phyloP scores from a whole-genome alignment of 2,329 filamentous ascomycete species.

The Stachybotrys echinatus region DNA sequence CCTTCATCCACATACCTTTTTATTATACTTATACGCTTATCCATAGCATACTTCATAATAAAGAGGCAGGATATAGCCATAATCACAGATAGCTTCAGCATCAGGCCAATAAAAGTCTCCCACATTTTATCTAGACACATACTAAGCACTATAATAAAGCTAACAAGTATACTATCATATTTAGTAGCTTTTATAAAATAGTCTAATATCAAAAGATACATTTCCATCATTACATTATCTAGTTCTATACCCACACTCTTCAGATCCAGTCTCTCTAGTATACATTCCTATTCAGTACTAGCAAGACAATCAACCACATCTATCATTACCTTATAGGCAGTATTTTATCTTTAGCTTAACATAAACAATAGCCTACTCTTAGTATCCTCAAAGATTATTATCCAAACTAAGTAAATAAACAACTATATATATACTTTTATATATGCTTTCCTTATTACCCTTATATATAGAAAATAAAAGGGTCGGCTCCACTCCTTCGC shows the following conservation, averaged over 20 bases:
- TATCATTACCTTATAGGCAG: slow-evolving; percentile 2
- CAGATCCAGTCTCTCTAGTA: neutral
- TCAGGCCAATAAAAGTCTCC: slow-evolving; percentile 1
- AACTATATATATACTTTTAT: slow-evolving; percentile 4
- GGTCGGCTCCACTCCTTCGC: neutral
- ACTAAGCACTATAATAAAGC: slow-evolving; percentile 1
- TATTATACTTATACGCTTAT: neutral
- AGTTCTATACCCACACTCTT: neutral
- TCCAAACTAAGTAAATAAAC: neutral
- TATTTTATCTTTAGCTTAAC: neutral
- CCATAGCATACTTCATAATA: neutral
- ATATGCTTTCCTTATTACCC: slow-evolving; percentile 2
- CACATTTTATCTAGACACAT: slow-evolving; percentile 2
- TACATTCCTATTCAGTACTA: neutral
- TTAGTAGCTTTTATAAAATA: slow-evolving; percentile 1
- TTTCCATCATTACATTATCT: neutral
- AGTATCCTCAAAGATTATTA: slow-evolving; percentile 1
- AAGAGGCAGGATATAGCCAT: neutral
- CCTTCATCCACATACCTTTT: neutral
- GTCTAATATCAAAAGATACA: neutral
- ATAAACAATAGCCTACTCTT: slow-evolving; percentile 2
- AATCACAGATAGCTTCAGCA: slow-evolving; percentile 1
- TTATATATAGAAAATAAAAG: slow-evolving; percentile 1
- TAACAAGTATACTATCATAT: slow-evolving; percentile 2
- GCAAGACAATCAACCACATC: neutral